Evolutionary conservation across 371 early-diverging fungal species (phyloP), one percentile per base, ranked within the genome.

Genomic region (Mucor irregularis): DNA sequence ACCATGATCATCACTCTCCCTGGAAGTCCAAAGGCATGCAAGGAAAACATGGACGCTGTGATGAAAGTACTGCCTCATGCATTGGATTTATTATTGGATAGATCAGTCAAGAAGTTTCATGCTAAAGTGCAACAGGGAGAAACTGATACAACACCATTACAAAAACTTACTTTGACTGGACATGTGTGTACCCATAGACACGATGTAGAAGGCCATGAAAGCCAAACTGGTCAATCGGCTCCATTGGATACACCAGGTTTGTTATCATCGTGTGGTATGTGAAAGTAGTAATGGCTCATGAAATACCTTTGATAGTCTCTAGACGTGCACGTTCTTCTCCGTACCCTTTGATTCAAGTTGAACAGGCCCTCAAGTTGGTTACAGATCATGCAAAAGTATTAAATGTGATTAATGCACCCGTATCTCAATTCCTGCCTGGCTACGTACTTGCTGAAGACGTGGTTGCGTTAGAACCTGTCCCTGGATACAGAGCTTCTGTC

Each of bases 21-120:
- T 3, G 97, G 96, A 14, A 93, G 92, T 58, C 82, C 81, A 3
- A 95, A 93, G 67, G 96, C 91, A 0, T 81, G 90, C 35, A 73
- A 74, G 28, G 97, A 97, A 71, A 94, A 91, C 59, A 62, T 94
- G 50, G 75, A 74, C 17, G 89, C 90, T 19, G 61, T 95, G 3
- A 30, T 88, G 2, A 65, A 68, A 13, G 77, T 90, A 10, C 59
- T 97, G 19, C 89, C 89, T 2, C 97, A 97, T 68, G 94, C 92
- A 4, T 62, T 93, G 19, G 91, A 91, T 48, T 72, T 94, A 5
- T 73, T 80, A 2, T 53, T 63, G 26, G 90, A 88, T 6, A 82
- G 68, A 13, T 22, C 37, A 19, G 53, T 44, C 14, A 66, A 59
- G 24, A 53, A 56, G 17, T 39, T 39, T 2, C 60, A 59, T 39